Evolutionary conservation across 352 stramenopile species (phyloP), one percentile per base, ranked within the genome.

Genomic region (Phytophthora boehmeriae): DNA sequence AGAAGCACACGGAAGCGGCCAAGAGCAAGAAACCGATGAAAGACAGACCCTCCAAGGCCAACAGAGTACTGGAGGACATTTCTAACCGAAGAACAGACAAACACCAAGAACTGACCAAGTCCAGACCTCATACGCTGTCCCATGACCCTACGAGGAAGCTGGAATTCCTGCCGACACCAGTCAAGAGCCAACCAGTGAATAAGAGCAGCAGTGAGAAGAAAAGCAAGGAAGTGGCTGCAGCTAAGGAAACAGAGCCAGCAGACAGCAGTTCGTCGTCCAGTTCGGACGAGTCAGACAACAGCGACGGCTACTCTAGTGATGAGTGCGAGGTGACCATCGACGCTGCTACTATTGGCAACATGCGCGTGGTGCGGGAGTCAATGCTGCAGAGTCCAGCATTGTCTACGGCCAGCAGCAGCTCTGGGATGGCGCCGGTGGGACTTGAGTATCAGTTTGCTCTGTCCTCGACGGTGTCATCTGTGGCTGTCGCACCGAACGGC

Each of bases 381-480:
- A 45, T 83, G 10, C 71, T 71, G 0, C 62, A 80, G 14, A 86
- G 72, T 11, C 70, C 78, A 1, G 68, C 63, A 4, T 39, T 81
- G 4, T 90, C 78, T 1, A 70, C 69, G 5, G 44, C 63, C 1
- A 86, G 72, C 49, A 80, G 60, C 8, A 78, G 61, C 22, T 75
- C 67, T 3, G 43, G 54, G 1, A 62, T 62, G 39, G 20, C 68
- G 17, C 67, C 71, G 0, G 69, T 84, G 19, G 80, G 80, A 0
- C 70, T 87, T 13, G 80, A 92, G 65, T 88, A 77, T 41, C 78
- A 80, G 17, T 92, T 90, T 51, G 59, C 69, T 5, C 69, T 91
- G 8, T 68, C 71, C 0, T 90, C 81, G 0, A 91, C 81, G 0
- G 86, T 95, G 1, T 95, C 84, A 3, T 95, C 86, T 2, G 83